Evolutionary conservation across 225 moss, liverwort and hornwort genomes (phyloP).

Genomic region (Ulota crispa): DNA sequence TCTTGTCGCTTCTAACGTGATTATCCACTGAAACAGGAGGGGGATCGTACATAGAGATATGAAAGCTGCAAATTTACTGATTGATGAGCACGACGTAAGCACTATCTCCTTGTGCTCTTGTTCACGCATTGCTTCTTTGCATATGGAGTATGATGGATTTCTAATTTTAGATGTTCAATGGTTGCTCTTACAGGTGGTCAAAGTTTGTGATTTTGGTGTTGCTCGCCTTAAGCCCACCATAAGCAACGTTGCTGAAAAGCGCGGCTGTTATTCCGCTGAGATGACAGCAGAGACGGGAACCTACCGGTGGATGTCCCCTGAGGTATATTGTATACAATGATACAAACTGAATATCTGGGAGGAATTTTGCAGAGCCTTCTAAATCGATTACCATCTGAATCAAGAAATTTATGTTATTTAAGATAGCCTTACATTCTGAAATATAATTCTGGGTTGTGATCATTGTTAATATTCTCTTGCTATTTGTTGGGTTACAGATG

Average conservation of each 20-base stretch:
- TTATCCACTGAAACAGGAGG: slow-evolving; percentile 56
- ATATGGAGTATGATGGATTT: slow-evolving; percentile 2
- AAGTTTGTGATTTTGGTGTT: slow-evolving; percentile 99
- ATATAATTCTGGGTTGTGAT: neutral
- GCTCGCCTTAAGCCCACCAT: slow-evolving; percentile 85
- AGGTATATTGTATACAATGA: slow-evolving; percentile 43
- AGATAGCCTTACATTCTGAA: neutral
- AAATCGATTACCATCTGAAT: neutral
- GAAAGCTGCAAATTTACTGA: slow-evolving; percentile 93
- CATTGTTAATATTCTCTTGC: slow-evolving; percentile 2
- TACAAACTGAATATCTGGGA: neutral
- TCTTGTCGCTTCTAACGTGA: slow-evolving; percentile 6
- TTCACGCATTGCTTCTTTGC: slow-evolving; percentile 2
- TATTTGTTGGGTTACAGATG: slow-evolving; percentile 49
- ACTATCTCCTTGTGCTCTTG: neutral
- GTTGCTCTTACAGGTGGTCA: slow-evolving; percentile 70
- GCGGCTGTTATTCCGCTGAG: slow-evolving; percentile 64
- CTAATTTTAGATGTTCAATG: slow-evolving; percentile 1
- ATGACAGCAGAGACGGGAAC: slow-evolving; percentile 99
- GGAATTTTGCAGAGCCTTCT: neutral
- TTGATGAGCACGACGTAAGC: slow-evolving; percentile 93
- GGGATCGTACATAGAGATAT: slow-evolving; percentile 59
- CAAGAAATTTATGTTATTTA: neutral
- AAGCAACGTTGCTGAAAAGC: slow-evolving; percentile 49
- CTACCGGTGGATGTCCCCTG: slow-evolving; percentile 98